A percentile compares a stretch with the other conserved stretches of the same genome.
These are phyloP conservation scores for Aspergillus clavatus DNA, from an alignment of 2,329 filamentous ascomycete species.

Conservation along the genomic window DNA sequence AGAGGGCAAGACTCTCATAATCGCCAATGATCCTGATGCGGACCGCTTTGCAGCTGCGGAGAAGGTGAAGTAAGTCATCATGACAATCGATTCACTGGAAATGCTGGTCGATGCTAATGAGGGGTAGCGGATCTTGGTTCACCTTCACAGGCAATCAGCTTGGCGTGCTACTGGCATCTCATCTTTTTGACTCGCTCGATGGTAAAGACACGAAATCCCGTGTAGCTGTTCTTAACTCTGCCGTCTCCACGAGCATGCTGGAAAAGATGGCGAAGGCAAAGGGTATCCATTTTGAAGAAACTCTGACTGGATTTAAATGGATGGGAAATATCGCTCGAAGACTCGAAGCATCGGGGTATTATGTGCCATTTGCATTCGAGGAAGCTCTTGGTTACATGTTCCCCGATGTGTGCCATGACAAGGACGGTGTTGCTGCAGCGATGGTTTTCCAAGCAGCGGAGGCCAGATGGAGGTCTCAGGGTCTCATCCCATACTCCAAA, in stretches of 20 bases:
- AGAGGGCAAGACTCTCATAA: conserved; percentile 47
- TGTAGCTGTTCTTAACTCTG: conserved; percentile 56
- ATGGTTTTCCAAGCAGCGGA: conserved; percentile 55
- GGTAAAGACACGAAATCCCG: conserved; percentile 32
- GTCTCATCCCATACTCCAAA: conserved; percentile 54
- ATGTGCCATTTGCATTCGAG: conserved; percentile 57
- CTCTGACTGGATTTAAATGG: conserved; percentile 65
- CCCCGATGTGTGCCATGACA: conserved; percentile 57
- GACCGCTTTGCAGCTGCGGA: conserved; percentile 60
- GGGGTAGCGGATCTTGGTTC: conserved; percentile 48
- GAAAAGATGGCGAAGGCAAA: conserved; percentile 51
- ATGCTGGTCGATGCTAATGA: not conserved
- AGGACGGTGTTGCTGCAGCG: conserved; percentile 60
- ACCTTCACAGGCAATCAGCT: conserved; percentile 63
- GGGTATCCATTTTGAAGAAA: conserved; percentile 56
- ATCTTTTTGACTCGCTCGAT: conserved; percentile 48
- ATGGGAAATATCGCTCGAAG: conserved; percentile 56
- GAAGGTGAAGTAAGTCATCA: conserved; percentile 43
- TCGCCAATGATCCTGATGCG: conserved; percentile 63
- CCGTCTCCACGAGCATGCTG: conserved; percentile 62
- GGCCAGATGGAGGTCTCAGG: conserved; percentile 47
- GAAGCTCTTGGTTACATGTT: conserved; percentile 67
- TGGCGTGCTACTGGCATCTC: conserved; percentile 56
- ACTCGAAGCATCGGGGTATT: conserved; percentile 47
- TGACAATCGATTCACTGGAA: too few relatives aligned